These are phyloP conservation scores for Smithsoniella earleae DNA, from an alignment of 163 green algal genomes.

Conservation along the genomic window DNA sequence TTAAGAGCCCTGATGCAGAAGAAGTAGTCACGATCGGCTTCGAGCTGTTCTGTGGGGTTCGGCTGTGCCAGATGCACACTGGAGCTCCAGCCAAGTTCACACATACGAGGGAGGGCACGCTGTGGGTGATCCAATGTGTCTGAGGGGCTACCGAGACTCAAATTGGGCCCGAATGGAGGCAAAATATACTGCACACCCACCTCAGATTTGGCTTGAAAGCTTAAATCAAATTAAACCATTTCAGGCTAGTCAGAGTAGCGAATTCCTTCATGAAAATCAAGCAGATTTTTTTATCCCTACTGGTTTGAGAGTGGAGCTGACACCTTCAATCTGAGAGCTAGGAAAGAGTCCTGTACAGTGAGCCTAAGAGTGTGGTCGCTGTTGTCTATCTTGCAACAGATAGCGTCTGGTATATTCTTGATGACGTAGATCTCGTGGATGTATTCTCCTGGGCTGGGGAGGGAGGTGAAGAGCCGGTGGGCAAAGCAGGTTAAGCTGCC, in stretches of 20 bases:
- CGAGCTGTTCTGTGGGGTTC: slow-evolving; percentile 21
- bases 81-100: no score
- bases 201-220: background rate
- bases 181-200: slow-evolving; percentile 5
- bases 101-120: background rate
- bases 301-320: background rate
- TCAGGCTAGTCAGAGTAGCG: background rate
- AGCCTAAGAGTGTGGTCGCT: background rate
- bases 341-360: background rate
- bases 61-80: slow-evolving; percentile 29
- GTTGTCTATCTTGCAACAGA: background rate
- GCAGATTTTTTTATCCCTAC: background rate
- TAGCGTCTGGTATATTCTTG: background rate
- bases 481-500: background rate
- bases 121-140: background rate
- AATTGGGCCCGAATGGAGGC: background rate
- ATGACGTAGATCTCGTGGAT: slow-evolving; percentile 2
- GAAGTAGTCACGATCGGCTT: slow-evolving; percentile 33
- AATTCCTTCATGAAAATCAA: background rate
- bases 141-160: background rate
- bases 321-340: background rate
- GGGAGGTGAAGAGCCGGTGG: background rate
- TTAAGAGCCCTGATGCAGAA: slow-evolving; percentile 32
- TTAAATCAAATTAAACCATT: background rate
- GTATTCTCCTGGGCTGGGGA: background rate